These are phyloP conservation scores for Simplicillium aogashimaense DNA, from an alignment of 2,329 filamentous ascomycete genomes.

Conservation along the genomic window DNA sequence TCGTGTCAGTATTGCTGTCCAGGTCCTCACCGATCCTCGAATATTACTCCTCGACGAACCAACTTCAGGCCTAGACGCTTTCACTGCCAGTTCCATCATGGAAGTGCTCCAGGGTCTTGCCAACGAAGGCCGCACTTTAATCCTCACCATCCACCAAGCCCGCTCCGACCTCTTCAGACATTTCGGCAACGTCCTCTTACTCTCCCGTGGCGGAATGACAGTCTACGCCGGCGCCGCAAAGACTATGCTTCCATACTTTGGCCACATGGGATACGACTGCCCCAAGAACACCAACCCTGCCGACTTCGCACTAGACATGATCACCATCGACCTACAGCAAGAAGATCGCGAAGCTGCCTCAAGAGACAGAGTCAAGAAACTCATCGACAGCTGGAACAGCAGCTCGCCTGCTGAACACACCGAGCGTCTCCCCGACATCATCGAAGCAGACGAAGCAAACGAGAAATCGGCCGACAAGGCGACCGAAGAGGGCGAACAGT, in stretches of 20 bases:
- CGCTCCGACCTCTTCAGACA: conserved; percentile 62
- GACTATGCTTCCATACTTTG: conserved; percentile 58
- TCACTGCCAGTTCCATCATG: conserved; percentile 68
- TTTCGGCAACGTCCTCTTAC: conserved; percentile 62
- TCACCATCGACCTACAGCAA: conserved; percentile 65
- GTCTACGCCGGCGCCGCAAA: conserved; percentile 56
- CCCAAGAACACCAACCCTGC: conserved; percentile 64
- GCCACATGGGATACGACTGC: conserved; percentile 49
- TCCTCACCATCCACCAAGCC: conserved; percentile 71
- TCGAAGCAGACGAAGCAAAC: conserved; percentile 16
- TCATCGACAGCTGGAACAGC: conserved; percentile 49
- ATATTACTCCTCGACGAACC: conserved; percentile 68
- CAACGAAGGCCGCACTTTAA: conserved; percentile 61
- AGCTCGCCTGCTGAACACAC: conserved; percentile 5
- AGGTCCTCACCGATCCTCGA: conserved; percentile 65
- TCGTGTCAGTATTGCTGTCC: conserved; percentile 67
- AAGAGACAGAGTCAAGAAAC: conserved; percentile 47
- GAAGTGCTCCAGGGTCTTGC: conserved; percentile 63
- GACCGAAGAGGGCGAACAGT: conserved; percentile 1
- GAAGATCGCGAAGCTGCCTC: conserved; percentile 52
- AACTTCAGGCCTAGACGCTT: conserved; percentile 66
- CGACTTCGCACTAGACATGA: conserved; percentile 68
- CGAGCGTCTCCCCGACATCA: conserved; percentile 16
- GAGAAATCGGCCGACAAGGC: conserved; percentile 6
- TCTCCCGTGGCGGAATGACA: conserved; percentile 59